These are phyloP conservation scores for Earliella scabrosa DNA, from an alignment of 1,284 basidiomycete genomes.

Conservation along the genomic window DNA sequence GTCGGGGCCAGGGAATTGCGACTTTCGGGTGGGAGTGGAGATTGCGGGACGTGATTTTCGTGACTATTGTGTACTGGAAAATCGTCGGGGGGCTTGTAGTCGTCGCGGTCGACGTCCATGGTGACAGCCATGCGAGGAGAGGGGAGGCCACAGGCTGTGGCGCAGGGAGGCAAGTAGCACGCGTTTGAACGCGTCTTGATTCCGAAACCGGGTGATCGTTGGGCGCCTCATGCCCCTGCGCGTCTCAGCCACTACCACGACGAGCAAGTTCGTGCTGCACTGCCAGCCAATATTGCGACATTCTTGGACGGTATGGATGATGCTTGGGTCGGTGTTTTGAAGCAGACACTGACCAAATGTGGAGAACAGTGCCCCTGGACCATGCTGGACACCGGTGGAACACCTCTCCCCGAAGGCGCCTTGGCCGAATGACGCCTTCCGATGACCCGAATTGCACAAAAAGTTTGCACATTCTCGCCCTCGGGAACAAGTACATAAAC, in stretches of 20 bases:
- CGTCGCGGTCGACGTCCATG: conserved; percentile 24
- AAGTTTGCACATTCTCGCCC: background rate
- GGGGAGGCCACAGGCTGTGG: background rate
- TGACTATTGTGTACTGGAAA: background rate
- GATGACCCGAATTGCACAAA: background rate
- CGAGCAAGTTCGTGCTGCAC: too few relatives aligned
- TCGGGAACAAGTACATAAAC: background rate
- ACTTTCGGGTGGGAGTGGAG: conserved; percentile 2
- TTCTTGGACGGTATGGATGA: background rate
- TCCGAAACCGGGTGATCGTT: too few relatives aligned
- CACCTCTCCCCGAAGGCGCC: background rate
- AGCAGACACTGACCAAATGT: background rate
- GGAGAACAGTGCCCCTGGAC: background rate
- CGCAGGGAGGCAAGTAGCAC: background rate
- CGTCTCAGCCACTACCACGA: too few relatives aligned
- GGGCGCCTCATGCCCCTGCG: too few relatives aligned
- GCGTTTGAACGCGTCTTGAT: too few relatives aligned
- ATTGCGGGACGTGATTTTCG: background rate
- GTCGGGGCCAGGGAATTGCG: conserved; percentile 8
- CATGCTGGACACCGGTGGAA: too few relatives aligned
- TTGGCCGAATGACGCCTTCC: background rate
- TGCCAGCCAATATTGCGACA: background rate
- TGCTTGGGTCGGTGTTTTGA: too few relatives aligned
- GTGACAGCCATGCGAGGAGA: conserved; percentile 9
- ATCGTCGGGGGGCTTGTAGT: conserved; percentile 8